These are phyloP conservation scores for Tolypocladium ophioglossoides DNA, from an alignment of 2,329 filamentous ascomycete genomes.

Conservation along the genomic window DNA sequence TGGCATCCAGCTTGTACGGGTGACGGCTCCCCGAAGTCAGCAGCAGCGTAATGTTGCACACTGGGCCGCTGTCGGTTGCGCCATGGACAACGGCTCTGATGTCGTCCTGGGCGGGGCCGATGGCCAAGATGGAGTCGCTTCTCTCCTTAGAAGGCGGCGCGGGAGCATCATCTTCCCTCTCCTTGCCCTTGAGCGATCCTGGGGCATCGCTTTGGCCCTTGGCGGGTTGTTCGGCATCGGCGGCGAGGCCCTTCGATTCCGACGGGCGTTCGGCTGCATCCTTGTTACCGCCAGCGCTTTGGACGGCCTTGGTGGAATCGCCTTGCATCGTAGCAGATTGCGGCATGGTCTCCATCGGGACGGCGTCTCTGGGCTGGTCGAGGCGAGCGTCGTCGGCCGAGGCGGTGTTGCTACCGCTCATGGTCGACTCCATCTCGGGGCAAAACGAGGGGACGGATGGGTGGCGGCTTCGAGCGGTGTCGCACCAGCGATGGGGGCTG, in stretches of 20 bases:
- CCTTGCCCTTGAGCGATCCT: conserved; percentile 21
- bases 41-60: conserved; percentile 70
- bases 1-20: conserved; percentile 82
- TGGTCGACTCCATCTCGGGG: conserved; percentile 20
- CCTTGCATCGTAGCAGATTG: conserved; percentile 6
- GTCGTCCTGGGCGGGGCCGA: conserved; percentile 32
- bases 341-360: conserved; percentile 24
- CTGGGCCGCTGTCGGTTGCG: conserved; percentile 23
- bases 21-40: conserved; percentile 74
- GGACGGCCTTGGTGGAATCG: neutral
- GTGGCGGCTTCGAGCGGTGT: conserved; percentile 1
- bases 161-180: conserved; percentile 15
- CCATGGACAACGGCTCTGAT: conserved; percentile 23
- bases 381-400: conserved; percentile 17
- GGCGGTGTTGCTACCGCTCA: conserved; percentile 18
- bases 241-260: conserved; percentile 8
- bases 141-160: conserved; percentile 18
- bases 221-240: conserved; percentile 10
- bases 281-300: neutral
- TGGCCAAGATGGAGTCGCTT: conserved; percentile 27
- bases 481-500: conserved; percentile 1
- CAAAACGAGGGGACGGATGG: conserved; percentile 16
- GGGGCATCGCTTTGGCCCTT: conserved; percentile 9
- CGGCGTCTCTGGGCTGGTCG: conserved; percentile 24
- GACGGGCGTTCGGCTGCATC: neutral